phyloP scores from a whole-genome alignment of 2,329 filamentous ascomycete genomes.

The Samsoniella hepiali region DNA sequence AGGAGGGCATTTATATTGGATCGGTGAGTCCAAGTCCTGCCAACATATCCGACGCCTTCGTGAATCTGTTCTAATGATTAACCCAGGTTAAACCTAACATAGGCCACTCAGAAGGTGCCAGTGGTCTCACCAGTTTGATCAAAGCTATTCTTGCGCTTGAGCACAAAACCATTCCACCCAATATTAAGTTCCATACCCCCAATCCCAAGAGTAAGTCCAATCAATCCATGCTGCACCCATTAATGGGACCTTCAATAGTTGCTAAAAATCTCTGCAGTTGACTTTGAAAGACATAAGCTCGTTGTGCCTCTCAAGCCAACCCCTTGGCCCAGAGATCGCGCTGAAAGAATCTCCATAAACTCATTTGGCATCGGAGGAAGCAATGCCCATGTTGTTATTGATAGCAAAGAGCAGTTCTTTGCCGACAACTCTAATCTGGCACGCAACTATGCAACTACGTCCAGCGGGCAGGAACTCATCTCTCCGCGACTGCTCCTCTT shows the following conservation, averaged over 20 bases:
- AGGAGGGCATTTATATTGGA: slow-evolving; percentile 15
- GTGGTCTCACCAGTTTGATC: slow-evolving; percentile 22
- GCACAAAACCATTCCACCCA: neutral
- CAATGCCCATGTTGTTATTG: neutral
- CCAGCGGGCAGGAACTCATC: no score
- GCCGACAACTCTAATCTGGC: no score
- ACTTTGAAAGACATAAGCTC: neutral
- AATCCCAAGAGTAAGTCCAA: neutral
- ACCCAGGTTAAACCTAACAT: slow-evolving; percentile 23
- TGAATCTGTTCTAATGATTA: no score
- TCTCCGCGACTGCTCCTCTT: no score
- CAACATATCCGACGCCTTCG: no score
- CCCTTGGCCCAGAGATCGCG: neutral
- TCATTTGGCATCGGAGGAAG: neutral
- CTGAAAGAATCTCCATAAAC: neutral
- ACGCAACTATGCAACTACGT: no score
- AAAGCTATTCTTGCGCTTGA: slow-evolving; percentile 19
- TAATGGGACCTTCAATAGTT: no score
- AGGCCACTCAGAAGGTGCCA: slow-evolving; percentile 23
- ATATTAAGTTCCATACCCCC: neutral
- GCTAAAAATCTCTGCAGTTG: neutral
- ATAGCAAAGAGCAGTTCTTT: no score
- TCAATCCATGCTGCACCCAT: no score
- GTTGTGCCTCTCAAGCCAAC: neutral
- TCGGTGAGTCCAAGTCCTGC: neutral